phyloP scores from a whole-genome alignment of 176 grass and related monocot genomes.

The Pontederia crassipes region DNA sequence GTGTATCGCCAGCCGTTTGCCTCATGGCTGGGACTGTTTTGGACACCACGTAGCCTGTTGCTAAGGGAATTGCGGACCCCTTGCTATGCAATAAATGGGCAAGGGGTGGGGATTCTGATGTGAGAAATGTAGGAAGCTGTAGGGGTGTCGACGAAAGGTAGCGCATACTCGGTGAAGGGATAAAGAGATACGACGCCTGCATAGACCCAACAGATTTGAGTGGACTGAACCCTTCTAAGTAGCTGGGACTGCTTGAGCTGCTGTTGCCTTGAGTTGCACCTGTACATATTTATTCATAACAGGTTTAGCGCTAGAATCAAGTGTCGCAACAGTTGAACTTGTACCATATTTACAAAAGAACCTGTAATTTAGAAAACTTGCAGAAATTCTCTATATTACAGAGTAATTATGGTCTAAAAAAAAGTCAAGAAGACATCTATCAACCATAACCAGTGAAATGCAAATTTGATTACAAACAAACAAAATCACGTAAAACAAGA shows the following conservation, averaged over 20 bases:
- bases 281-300: slow-evolving; percentile 13
- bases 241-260: slow-evolving; percentile 31
- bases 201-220: slow-evolving; percentile 64
- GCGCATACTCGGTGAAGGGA: slow-evolving; percentile 81
- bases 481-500: no score
- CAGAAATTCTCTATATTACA: no score
- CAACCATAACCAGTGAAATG: no score
- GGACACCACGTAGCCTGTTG: slow-evolving; percentile 70
- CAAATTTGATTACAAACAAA: no score
- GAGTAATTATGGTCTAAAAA: no score
- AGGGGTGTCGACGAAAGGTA: slow-evolving; percentile 61
- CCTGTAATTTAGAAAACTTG: no score
- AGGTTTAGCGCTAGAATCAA: no score
- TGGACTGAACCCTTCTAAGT: slow-evolving; percentile 82
- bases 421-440: no score
- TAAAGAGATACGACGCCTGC: slow-evolving; percentile 62
- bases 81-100: slow-evolving; percentile 93
- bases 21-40: slow-evolving; percentile 57
- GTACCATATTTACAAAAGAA: no score
- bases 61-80: slow-evolving; percentile 71
- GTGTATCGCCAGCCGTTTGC: slow-evolving; percentile 40
- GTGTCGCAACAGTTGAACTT: no score
- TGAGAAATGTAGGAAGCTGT: slow-evolving; percentile 87
- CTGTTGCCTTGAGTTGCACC: slow-evolving; percentile 47
- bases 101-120: slow-evolving; percentile 87